A percentile compares a stretch with the other conserved stretches of the same genome.
phyloP scores from a whole-genome alignment of 2,329 filamentous ascomycete species.

The Phyllachora maydis region DNA sequence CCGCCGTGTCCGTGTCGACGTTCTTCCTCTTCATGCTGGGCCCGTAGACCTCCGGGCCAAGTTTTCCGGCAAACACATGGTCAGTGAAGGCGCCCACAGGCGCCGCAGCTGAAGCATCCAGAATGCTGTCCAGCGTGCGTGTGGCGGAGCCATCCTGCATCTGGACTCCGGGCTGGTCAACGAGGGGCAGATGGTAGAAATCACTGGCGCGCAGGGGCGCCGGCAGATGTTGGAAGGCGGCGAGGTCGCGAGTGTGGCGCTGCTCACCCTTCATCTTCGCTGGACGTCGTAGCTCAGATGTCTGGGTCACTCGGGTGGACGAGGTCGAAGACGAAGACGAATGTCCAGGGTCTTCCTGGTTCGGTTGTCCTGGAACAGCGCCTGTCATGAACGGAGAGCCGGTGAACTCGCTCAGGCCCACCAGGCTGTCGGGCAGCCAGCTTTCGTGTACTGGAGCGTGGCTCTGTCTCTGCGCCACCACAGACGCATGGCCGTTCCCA shows the following conservation, averaged over 20 bases:
- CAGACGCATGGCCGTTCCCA: too few relatives aligned
- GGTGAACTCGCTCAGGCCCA: too few relatives aligned
- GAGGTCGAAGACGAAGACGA: too few relatives aligned
- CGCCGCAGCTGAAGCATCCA: slow-evolving; percentile 73
- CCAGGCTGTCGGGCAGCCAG: too few relatives aligned
- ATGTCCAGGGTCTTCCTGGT: too few relatives aligned
- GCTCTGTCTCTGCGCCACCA: too few relatives aligned
- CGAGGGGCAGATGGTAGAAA: slow-evolving; percentile 62
- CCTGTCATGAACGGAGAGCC: slow-evolving; percentile 39
- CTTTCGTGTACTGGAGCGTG: too few relatives aligned
- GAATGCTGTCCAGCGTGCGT: slow-evolving; percentile 72
- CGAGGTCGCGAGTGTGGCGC: too few relatives aligned
- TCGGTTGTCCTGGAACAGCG: slow-evolving; percentile 58
- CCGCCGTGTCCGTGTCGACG: slow-evolving; percentile 6
- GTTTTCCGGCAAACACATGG: slow-evolving; percentile 59
- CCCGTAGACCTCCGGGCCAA: slow-evolving; percentile 59
- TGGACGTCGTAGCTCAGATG: slow-evolving; percentile 1
- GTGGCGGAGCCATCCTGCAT: slow-evolving; percentile 65
- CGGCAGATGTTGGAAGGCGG: too few relatives aligned
- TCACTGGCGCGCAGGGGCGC: slow-evolving; percentile 76
- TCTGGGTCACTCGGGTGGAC: too few relatives aligned
- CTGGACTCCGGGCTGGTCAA: slow-evolving; percentile 26
- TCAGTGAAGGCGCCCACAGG: slow-evolving; percentile 86
- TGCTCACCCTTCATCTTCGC: slow-evolving; percentile 2
- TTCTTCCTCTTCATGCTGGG: slow-evolving; percentile 27